Base-by-base conservation (phyloP, 768 basidiomycete species). In the Hypholoma fasciculare region DNA sequence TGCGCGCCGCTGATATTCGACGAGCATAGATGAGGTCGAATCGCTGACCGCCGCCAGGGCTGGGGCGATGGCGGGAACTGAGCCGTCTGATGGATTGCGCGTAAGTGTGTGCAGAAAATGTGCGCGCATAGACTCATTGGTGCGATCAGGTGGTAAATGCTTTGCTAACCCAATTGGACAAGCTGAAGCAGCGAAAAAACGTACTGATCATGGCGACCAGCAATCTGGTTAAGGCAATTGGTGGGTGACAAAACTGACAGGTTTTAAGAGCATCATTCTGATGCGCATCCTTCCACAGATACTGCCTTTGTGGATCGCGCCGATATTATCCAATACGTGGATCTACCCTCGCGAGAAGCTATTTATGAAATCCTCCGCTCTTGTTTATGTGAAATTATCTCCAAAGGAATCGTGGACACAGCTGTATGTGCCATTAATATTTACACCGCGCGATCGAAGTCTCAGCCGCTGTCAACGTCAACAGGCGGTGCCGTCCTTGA, bases 151-250 rank as follows among this genome's bases (percentile, higher is more conserved):
- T 98, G 16, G 97, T 99, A 44, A 98, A 98, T 70, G 97, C 97
- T 0, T 84, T 99, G 2, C 79, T 99, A 8, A 98, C 97, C 0
- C 96, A 98, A 74, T 82, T 99, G 7, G 97, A 99, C 77, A 97
- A 95, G 71, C 78, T 99, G 16, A 94, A 91, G 69, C 89, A 93
- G 63, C 84, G 86, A 50, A 96, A 92, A 75, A 99, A 99, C 67
- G 94, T 96, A 2, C 77, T 98, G 20, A 89, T 99, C 20, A 91
- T 99, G 88, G 88, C 97, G 5, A 99, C 97, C 0, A 96, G 94
- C 56, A 99, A 98, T 72, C 83, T 99, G 6, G 87, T 89, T 0
- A 90, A 93, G 66, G 94, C 97, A 0, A 99, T 99, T 56, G 96
- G 95, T 94, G 60, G 20, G 57, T 34, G n/a, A 11, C 7, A 27